Base-by-base conservation (phyloP, 2,329 filamentous ascomycete genomes). In the Aspergillus sp. region DNA sequence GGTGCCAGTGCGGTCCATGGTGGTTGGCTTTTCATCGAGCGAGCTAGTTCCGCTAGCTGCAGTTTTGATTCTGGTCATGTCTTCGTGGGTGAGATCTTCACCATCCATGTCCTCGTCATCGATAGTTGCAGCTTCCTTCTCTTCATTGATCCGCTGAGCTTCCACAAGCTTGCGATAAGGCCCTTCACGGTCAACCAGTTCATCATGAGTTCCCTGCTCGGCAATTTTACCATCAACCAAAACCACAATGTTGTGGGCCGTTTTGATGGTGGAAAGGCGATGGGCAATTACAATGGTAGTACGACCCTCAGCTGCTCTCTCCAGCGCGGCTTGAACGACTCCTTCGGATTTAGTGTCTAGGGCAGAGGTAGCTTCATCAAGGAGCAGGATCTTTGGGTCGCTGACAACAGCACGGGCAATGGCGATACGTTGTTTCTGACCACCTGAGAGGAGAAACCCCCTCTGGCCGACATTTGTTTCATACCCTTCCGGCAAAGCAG, bases 251-350 rank as follows among this genome's bases (percentile, higher is more conserved):
- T 96, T 97, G 74, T 98, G 90, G 0, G 93, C 93, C 62, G 92
- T 88, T 74, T 87, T 92, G 78, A 99, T 96, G 6, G 95, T 99
- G 0, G 92, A 96, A 8, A 99, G 82, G 65, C 93, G 88, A 77
- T 99, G 95, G 44, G 95, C 95, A 73, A 99, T 98, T 6, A 93
- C 90, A 66, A 98, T 96, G 2, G 95, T 98, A 0, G 95, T 99
- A 54, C 95, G 86, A 23, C 93, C 93, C 62, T 89, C 83, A 1
- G 92, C 84, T 25, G 93, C 95, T 50, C 85, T 89, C 67, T 98
- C 93, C 8, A 99, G 82, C 17, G 95, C 95, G 43, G 91, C 91
- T 73, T 98, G 95, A 1, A 99, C 93, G 9, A 96, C 89, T 46
- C 91, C 92, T 77, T 99, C 95, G 0, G 91, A 96, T 70, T 95